Conservation (phyloP, 2,329 filamentous ascomycete genomes). For the Byssochlamys sp. region DNA sequence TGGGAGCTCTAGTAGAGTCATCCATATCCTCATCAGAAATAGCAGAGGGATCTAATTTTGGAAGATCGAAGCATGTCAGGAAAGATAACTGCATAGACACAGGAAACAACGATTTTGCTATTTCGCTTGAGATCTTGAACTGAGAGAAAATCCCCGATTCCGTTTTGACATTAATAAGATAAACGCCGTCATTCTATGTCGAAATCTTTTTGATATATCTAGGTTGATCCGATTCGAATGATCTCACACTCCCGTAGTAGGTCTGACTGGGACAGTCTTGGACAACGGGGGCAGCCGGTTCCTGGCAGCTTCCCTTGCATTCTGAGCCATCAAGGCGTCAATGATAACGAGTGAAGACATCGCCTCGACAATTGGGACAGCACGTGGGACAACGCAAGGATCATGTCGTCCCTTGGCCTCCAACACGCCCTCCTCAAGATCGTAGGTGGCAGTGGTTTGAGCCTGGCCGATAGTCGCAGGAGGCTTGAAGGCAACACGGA, state of each 20-base stretch:
- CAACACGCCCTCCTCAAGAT: slow-evolving; percentile 63
- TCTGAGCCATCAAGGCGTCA: slow-evolving; percentile 77
- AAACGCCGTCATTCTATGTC: not conserved
- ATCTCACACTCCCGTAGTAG: not conserved
- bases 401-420: slow-evolving; percentile 92
- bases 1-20: not conserved
- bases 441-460: slow-evolving; percentile 74
- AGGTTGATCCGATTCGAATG: not conserved
- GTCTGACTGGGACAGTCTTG: slow-evolving; percentile 23
- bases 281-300: slow-evolving; percentile 36
- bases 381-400: slow-evolving; percentile 80
- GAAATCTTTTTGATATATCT: not conserved
- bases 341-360: slow-evolving; percentile 85
- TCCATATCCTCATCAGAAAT: not conserved
- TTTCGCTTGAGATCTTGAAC: not conserved
- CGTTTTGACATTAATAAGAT: not conserved
- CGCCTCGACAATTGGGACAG: slow-evolving; percentile 62
- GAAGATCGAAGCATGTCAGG: not conserved
- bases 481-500: slow-evolving; percentile 89
- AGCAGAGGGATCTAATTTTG: not conserved
- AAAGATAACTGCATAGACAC: not conserved
- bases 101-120: not conserved
- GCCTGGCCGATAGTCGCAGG: slow-evolving; percentile 85
- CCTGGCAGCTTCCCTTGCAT: slow-evolving; percentile 48
- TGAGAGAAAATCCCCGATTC: not conserved